Base-by-base conservation (phyloP, 108 stramenopile species). In the Pelagomonas calceolata region DNA sequence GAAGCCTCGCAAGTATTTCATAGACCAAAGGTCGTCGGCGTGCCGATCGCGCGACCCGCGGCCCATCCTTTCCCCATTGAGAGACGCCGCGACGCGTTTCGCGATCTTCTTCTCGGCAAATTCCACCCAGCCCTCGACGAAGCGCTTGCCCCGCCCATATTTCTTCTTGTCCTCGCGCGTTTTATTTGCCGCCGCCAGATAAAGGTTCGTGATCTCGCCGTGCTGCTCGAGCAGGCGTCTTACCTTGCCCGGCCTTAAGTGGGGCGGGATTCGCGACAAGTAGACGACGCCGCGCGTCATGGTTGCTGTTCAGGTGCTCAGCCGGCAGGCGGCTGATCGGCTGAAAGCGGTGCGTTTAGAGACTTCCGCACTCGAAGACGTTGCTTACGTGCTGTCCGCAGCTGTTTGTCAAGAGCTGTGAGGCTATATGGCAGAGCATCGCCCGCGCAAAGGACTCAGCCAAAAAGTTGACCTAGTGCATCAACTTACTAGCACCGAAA, bases 101-200 rank as follows among this genome's bases (percentile, higher is more conserved):
- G 95, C 95, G 32, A 89, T 82, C 37, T 85, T 85, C 73, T 93
- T 94, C 77, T 85, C 87, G 35, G 89, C 94, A 65, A 95, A 95
- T 80, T 98, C 97, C 18, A 95, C 85, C 95, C 97, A 98, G 14
- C 97, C 97, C 78, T 97, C 96, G 15, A 73, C 81, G 68, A 94
- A 95, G 30, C 91, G 75, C 71, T 95, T 96, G 65, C 85, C 85
- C 32, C 88, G 93, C 51, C 81, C 80, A n/a, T n/a, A n/a, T 7
- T 64, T 75, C 33, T 82, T 79, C 70, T 93, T 89, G 64, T 82
- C 64, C 33, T 93, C 82, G 45, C 89, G 84, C 66, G 91, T 91
- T 15, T 92, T 85, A 0, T 96, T 95, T 75, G 96, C 97, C 76
- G 91, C 93, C 64, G 81, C 94, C 63, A 98, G 76, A 82, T 92